These are phyloP conservation scores for Annulohypoxylon bovei DNA, from an alignment of 495 filamentous ascomycete species.

Conservation along the genomic window DNA sequence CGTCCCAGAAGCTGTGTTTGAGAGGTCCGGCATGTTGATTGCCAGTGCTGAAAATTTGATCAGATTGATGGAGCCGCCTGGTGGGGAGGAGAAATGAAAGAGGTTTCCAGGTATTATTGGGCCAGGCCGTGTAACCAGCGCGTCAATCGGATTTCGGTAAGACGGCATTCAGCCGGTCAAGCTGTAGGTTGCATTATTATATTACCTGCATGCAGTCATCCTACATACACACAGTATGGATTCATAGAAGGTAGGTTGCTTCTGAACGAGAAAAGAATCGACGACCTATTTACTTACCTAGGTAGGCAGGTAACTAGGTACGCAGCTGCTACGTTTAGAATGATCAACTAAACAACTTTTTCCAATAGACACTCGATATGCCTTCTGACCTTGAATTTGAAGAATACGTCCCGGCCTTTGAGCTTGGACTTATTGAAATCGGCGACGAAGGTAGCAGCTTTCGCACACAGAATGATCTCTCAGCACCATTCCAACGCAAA, in stretches of 20 bases:
- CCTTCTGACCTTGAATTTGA: not conserved
- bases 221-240: too few species aligned
- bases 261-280: too few species aligned
- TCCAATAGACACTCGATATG: too few species aligned
- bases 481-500: constrained; percentile 29
- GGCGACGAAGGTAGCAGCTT: constrained; percentile 19
- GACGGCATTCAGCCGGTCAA: not conserved
- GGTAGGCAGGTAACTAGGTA: too few species aligned
- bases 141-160: not conserved
- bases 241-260: too few species aligned
- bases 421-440: not conserved
- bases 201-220: not conserved
- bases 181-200: not conserved
- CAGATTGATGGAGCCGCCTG: not conserved
- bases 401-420: not conserved
- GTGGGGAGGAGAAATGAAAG: not conserved
- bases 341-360: too few species aligned
- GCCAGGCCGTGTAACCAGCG: not conserved
- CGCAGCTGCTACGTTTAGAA: too few species aligned
- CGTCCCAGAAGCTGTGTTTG: not conserved
- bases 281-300: too few species aligned
- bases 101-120: not conserved
- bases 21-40: not conserved
- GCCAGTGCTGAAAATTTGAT: not conserved
- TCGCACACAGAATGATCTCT: constrained; percentile 40